Conservation (phyloP, 495 filamentous ascomycete genomes). For the Aspergillus carlsbadensis region DNA sequence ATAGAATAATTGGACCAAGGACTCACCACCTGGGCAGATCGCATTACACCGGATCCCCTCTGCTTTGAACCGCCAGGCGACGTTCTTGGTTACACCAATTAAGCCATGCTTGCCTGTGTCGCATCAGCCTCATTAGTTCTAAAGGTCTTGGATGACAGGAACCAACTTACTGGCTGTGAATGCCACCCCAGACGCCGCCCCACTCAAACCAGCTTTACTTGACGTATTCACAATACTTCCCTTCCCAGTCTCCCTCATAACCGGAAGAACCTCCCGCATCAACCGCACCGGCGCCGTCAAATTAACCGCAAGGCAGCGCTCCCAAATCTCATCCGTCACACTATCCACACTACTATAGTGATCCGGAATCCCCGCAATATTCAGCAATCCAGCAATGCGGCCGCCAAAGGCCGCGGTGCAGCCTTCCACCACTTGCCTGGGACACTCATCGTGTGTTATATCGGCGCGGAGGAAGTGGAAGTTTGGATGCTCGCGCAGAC, state of each 20-base stretch:
- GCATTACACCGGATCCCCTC: slow-evolving; percentile 7
- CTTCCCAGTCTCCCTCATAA: neutral
- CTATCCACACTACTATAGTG: slow-evolving; percentile 30
- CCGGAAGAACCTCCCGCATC: neutral
- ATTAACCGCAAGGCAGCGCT: neutral
- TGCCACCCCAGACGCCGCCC: neutral
- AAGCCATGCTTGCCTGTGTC: slow-evolving; percentile 7
- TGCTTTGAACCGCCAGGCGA: neutral
- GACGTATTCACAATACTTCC: slow-evolving; percentile 8
- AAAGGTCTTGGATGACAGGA: no score
- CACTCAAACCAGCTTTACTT: neutral
- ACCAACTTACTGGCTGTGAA: slow-evolving; percentile 4
- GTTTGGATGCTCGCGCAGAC: neutral
- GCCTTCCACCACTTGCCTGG: neutral
- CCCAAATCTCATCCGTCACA: slow-evolving; percentile 10
- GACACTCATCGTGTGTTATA: neutral
- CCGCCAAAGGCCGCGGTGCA: slow-evolving; percentile 7
- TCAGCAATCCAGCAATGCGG: slow-evolving; percentile 38
- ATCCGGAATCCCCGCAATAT: slow-evolving; percentile 43
- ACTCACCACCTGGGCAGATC: slow-evolving; percentile 7
- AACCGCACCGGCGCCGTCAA: slow-evolving; percentile 5
- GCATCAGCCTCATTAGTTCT: no score
- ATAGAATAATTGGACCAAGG: no score
- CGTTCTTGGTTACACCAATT: slow-evolving; percentile 1
- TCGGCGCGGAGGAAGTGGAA: neutral